Percentiles rank a stretch among this genome's conserved stretches.
These are phyloP conservation scores for Paecilomyces variotii DNA, from an alignment of 2,329 filamentous ascomycete genomes.

Conservation along the genomic window DNA sequence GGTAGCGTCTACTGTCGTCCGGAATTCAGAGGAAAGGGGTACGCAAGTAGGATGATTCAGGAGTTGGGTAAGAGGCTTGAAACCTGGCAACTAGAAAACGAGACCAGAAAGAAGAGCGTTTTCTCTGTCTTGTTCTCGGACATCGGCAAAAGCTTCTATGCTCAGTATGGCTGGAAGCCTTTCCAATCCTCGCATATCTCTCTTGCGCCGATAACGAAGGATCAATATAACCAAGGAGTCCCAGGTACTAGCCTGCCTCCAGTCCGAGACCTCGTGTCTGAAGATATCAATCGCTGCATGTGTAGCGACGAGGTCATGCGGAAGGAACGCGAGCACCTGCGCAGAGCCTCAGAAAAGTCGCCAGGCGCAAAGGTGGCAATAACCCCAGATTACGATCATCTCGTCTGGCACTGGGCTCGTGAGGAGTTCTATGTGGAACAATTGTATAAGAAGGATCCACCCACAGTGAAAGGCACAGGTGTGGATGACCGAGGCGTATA, in stretches of 20 bases:
- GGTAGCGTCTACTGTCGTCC: constrained; percentile 71
- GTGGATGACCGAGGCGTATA: constrained; percentile 38
- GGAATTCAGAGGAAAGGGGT: constrained; percentile 61
- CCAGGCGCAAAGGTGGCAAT: constrained; percentile 54
- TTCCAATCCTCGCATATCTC: constrained; percentile 66
- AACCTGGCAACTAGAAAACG: constrained; percentile 43
- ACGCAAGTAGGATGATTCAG: constrained; percentile 66
- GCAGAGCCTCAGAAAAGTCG: constrained; percentile 33
- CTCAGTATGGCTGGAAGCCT: constrained; percentile 65
- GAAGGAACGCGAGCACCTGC: constrained; percentile 57
- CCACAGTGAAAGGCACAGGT: constrained; percentile 63
- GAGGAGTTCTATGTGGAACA: constrained; percentile 68
- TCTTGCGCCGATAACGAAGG: constrained; percentile 41
- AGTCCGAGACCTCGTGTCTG: constrained; percentile 22
- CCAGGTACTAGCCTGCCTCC: constrained; percentile 18
- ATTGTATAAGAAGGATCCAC: constrained; percentile 41
- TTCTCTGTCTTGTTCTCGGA: constrained; percentile 83
- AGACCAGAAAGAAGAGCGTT: constrained; percentile 34
- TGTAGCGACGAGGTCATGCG: constrained; percentile 56
- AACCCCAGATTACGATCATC: constrained; percentile 57
- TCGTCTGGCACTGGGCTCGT: constrained; percentile 70
- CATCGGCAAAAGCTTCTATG: constrained; percentile 77
- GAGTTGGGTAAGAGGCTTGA: constrained; percentile 53
- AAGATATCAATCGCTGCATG: constrained; percentile 36
- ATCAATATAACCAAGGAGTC: constrained; percentile 10